Evolutionary conservation across 2,329 filamentous ascomycete genomes (phyloP), one percentile per base, ranked within the genome.

Genomic region (Rhytidhysteron rufulum): DNA sequence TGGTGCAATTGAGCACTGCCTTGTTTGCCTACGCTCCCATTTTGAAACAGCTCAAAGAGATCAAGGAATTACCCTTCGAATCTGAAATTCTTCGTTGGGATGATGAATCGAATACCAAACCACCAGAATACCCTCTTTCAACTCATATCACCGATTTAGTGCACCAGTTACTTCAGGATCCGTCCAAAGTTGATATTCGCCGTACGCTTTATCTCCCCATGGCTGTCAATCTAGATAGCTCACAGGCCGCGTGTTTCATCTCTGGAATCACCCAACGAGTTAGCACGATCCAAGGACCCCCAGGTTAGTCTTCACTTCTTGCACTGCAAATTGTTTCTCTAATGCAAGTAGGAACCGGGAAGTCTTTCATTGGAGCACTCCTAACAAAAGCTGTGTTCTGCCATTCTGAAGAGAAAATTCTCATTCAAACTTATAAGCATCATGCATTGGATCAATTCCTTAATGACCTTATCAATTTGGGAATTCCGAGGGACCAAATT

Each of bases 401-500:
- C 0, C 49, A 66, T 3, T 75, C 73, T 0, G 8, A 48, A 0
- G 61, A 73, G 18, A 73, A 57, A 0, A 72, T 87, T 0, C 66
- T 88, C 0, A 75, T 87, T 0, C 57, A 83, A 3, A 79, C 75
- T 30, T 86, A 78, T 41, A 86, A 81, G 76, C 85, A 47, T 84
- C 49, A 52, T 39, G 49, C 49, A 4, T 33, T 50, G 3, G 49
- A 52, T 31, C 49, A 52, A n/a, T 52, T 85, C 31, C 54, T 83
- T 0, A 75, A 81, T 45, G 81, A 86, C 21, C 55, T 85, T 1
- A 57, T 80, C 3, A 64, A 78, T 1, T 73, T 78, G 22, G 79
- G 78, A 0, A 76, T 86, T 7, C 45, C 64, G 0, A 1, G 39
- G 0, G 35, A 52, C 0, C 7, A 43, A 1, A 81, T 86, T 41